Evolutionary conservation across 805 yeast species (phyloP).

Genomic region (Schizosaccharomyces pombe): DNA sequence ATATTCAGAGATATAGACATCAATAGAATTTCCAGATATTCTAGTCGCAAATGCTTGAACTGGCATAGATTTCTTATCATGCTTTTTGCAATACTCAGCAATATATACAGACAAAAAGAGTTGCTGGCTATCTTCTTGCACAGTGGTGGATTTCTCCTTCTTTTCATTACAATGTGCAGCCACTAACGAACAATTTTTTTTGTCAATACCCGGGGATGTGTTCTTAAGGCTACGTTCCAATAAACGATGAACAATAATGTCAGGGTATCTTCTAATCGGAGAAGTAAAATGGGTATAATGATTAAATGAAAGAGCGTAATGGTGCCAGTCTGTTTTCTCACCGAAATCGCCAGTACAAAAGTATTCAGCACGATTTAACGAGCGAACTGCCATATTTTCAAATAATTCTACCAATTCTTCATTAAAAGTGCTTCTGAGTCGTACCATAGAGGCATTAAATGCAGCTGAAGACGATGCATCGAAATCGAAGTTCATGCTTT

Average conservation of each 20-base stretch:
- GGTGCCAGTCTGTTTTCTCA: slow-evolving; percentile 54
- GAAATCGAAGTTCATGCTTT: slow-evolving; percentile 27
- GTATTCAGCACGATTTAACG: slow-evolving; percentile 68
- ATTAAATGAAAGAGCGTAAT: slow-evolving; percentile 62
- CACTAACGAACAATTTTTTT: neutral
- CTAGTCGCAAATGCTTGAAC: neutral
- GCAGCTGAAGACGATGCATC: slow-evolving; percentile 55
- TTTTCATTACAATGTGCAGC: neutral
- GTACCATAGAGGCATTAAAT: slow-evolving; percentile 45
- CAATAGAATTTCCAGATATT: neutral
- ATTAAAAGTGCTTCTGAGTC: slow-evolving; percentile 25
- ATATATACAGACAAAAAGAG: neutral
- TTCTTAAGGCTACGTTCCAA: slow-evolving; percentile 36
- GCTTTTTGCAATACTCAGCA: neutral
- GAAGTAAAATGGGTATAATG: slow-evolving; percentile 83
- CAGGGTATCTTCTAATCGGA: slow-evolving; percentile 80
- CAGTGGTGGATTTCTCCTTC: neutral
- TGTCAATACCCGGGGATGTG: neutral
- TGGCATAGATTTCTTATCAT: neutral
- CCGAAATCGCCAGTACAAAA: slow-evolving; percentile 63
- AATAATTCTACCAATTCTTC: slow-evolving; percentile 42
- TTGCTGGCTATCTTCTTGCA: neutral
- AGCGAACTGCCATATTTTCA: slow-evolving; percentile 57
- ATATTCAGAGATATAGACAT: neutral
- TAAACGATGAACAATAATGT: slow-evolving; percentile 79